A percentile compares a stretch with the other conserved stretches of the same genome.
These are phyloP conservation scores for Diacronema lutheri DNA, from an alignment of 78 protist species.

Conservation along the genomic window DNA sequence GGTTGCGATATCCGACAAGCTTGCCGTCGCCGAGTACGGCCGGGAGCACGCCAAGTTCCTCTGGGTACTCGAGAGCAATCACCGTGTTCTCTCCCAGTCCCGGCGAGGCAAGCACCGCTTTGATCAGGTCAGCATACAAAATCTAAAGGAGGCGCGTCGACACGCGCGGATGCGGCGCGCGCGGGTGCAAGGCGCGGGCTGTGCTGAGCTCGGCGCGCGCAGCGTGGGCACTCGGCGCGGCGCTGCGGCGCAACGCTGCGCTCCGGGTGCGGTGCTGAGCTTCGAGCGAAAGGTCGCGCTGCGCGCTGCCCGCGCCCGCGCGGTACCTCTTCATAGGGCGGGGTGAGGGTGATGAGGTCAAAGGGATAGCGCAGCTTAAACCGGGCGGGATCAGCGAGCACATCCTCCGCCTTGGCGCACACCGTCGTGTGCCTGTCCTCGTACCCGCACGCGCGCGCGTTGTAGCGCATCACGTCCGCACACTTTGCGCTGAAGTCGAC, in stretches of 20 bases:
- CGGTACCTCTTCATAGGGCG: constrained; percentile 13
- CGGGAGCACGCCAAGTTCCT: constrained; percentile 3
- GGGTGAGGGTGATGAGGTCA: neutral
- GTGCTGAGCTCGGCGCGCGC: too few relatives aligned
- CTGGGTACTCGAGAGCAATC: constrained; percentile 6
- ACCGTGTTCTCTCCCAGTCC: neutral
- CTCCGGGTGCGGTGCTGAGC: too few relatives aligned
- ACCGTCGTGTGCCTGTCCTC: neutral
- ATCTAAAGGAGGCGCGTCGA: neutral
- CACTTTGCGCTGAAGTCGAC: neutral
- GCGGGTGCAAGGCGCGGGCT: too few relatives aligned
- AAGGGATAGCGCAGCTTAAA: neutral
- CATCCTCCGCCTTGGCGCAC: neutral
- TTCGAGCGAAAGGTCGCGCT: too few relatives aligned
- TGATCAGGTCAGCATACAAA: neutral
- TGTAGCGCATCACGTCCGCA: neutral
- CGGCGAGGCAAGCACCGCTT: neutral
- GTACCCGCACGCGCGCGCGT: neutral
- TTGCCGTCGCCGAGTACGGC: neutral
- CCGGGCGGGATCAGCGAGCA: neutral
- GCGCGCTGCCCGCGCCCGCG: too few relatives aligned
- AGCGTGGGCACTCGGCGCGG: too few relatives aligned
- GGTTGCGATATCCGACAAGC: constrained; percentile 10
- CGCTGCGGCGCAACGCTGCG: too few relatives aligned
- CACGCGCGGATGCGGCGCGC: neutral